Evolutionary conservation across 2,329 filamentous ascomycete genomes (phyloP).

Genomic region (Colletotrichum tamarilloi): DNA sequence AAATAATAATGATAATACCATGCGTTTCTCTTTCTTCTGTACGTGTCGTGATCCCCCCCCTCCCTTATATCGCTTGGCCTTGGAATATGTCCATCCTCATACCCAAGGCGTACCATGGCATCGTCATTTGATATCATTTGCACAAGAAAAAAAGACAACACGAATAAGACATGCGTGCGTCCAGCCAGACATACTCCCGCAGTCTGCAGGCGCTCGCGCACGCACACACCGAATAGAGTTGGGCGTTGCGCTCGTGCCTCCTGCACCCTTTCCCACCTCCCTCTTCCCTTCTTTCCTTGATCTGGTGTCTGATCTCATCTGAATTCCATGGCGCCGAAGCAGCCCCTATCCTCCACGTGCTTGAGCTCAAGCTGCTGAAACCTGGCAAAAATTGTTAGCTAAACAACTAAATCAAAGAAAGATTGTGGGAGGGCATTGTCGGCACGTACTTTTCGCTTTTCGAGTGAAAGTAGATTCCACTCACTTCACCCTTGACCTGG

Average conservation of each 20-base stretch:
- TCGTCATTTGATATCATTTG: constrained; percentile 33
- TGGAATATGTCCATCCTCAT: constrained; percentile 13
- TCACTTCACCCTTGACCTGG: constrained; percentile 85
- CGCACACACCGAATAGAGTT: constrained; percentile 12
- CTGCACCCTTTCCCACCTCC: background rate
- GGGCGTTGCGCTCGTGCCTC: constrained; percentile 16
- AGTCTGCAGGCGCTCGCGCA: background rate
- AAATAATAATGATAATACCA: constrained; percentile 4
- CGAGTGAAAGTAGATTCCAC: constrained; percentile 96
- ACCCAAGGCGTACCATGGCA: constrained; percentile 29
- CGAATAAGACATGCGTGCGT: constrained; percentile 1
- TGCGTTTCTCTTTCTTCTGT: constrained; percentile 1
- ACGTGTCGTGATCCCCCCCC: constrained; percentile 1
- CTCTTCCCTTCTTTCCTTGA: background rate
- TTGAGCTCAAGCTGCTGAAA: constrained; percentile 94
- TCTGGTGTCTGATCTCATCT: constrained; percentile 43
- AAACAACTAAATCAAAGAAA: background rate
- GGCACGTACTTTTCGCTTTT: constrained; percentile 92
- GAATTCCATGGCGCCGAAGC: constrained; percentile 89
- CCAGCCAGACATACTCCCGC: constrained; percentile 4
- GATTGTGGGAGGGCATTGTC: background rate
- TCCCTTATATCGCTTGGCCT: background rate
- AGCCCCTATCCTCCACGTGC: constrained; percentile 86
- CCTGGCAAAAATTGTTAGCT: constrained; percentile 55
- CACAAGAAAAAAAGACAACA: background rate